Evolutionary conservation across 2,329 filamentous ascomycete genomes (phyloP), one percentile per base, ranked within the genome.

Genomic region (Grosmannia clavigera): DNA sequence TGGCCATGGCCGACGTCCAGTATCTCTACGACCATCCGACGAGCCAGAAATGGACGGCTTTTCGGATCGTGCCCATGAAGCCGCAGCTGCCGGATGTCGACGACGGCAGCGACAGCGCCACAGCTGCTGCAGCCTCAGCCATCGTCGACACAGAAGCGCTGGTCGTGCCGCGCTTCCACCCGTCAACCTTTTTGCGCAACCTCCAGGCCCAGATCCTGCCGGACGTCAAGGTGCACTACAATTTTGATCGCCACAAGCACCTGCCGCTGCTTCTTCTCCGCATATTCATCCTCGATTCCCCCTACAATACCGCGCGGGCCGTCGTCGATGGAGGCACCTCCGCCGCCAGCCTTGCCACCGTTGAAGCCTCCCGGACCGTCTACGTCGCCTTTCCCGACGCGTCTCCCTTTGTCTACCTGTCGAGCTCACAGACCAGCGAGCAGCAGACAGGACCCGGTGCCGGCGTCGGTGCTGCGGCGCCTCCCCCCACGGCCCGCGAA

Each of bases 341-440:
- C 53, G 4, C 16, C n/a, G 53, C n/a, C 38, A 14, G 12, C 6
- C 43, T 61, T 48, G 69, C 78, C 55, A 78, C 76, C 61, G 78
- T 81, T n/a, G 85, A 90, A 64, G 76, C 82, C 1, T 85, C 85
- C 14, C 81, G 84, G 64, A 86, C 87, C 2, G 81, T 95, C 48
- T 94, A 90, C 67, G 77, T 95, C 62, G 87, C 88, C 1, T 92
- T 95, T 66, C 90, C 91, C 0, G 86, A 92, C 67, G 87, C 85
- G 40, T 86, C 88, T 12, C 88, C 90, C 0, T 85, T 85, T 64
- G 76, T 95, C 53, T 95, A 90, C 70, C 75, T 84, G 52, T 81
- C 81, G 57, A 82, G 77, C 61, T 75, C 78, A 61, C 70, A 74
- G 27, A 70, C 71, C 0, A 48, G 27, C 11, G 57, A 58, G 48